phyloP scores from a whole-genome alignment of 192 early-diverging fungal species.

The Coemansia sp. region DNA sequence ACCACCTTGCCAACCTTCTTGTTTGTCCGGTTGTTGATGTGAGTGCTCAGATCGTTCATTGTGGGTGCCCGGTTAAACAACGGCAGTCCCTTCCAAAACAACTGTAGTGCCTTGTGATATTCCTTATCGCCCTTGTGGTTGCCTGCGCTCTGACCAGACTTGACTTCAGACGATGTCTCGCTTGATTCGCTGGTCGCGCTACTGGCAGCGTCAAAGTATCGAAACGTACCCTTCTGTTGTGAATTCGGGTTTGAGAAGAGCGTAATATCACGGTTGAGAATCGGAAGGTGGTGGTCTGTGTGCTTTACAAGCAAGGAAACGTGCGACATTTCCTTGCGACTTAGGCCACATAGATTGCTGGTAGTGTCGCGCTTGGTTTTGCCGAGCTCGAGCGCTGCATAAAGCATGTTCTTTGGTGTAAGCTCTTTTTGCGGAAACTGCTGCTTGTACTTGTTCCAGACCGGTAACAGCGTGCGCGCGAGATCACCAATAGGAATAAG shows the following conservation, averaged over 20 bases:
- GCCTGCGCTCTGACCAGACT: too few relatives aligned
- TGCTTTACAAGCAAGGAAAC: not conserved
- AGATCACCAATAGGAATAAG: constrained; percentile 2
- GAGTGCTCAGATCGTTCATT: constrained; percentile 3
- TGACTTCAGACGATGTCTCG: too few relatives aligned
- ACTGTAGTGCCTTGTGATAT: constrained; percentile 13
- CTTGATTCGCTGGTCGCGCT: not conserved
- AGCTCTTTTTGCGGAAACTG: constrained; percentile 1
- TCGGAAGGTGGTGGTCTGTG: constrained; percentile 8
- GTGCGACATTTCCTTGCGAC: not conserved
- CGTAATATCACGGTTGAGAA: constrained; percentile 23
- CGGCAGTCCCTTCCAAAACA: constrained; percentile 13
- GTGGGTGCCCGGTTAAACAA: not conserved
- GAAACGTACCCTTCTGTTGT: not conserved
- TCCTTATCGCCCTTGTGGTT: too few relatives aligned
- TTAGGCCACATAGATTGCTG: not conserved
- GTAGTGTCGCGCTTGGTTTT: not conserved
- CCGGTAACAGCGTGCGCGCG: constrained; percentile 18
- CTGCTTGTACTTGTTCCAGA: constrained; percentile 13
- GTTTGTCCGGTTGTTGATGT: constrained; percentile 11
- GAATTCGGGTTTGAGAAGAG: not conserved
- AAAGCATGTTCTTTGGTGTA: constrained; percentile 11
- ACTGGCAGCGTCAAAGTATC: not conserved
- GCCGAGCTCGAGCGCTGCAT: constrained; percentile 8
- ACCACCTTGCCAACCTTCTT: constrained; percentile 19